A percentile compares a stretch with the other conserved stretches of the same genome.
These are phyloP conservation scores for Rhizopogon vinicolor DNA, from an alignment of 768 basidiomycete species.

Conservation along the genomic window DNA sequence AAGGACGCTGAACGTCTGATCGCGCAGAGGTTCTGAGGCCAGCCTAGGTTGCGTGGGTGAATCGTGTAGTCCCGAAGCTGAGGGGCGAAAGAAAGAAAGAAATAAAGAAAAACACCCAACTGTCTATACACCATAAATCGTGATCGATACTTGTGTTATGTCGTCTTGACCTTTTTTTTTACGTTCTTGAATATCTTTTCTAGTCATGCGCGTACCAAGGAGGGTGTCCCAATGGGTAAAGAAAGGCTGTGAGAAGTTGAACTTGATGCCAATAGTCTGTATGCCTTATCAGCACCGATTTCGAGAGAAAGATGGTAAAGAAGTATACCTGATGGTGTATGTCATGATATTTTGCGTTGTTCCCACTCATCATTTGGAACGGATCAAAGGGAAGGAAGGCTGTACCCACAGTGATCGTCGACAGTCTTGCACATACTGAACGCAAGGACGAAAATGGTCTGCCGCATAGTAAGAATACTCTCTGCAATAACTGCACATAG, in stretches of 20 bases:
- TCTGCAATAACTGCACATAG: conserved; percentile 80
- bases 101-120: not conserved
- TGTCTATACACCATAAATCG: not conserved
- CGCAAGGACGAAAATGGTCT: conserved; percentile 78
- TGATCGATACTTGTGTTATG: conserved; percentile 4
- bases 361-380: conserved; percentile 75
- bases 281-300: not conserved
- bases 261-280: conserved; percentile 71
- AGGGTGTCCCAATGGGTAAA: conserved; percentile 89
- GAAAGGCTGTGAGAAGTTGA: conserved; percentile 91
- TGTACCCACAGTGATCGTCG: conserved; percentile 93
- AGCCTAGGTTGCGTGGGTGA: not conserved
- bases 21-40: conserved; percentile 77
- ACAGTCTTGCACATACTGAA: conserved; percentile 90
- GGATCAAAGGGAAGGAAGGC: conserved; percentile 93
- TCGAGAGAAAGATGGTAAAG: not conserved
- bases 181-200: conserved; percentile 52
- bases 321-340: conserved; percentile 84
- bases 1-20: conserved; percentile 86
- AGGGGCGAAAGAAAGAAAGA: not conserved
- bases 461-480: conserved; percentile 65
- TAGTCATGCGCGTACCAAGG: conserved; percentile 77
- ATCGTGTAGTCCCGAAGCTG: not conserved
- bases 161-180: conserved; percentile 24
- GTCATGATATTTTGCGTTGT: conserved; percentile 97